A percentile compares a stretch with the other conserved stretches of the same genome.
Evolutionary conservation across 179 eudicot genomes (phyloP).

Genomic region (Vitellaria paradoxa): DNA sequence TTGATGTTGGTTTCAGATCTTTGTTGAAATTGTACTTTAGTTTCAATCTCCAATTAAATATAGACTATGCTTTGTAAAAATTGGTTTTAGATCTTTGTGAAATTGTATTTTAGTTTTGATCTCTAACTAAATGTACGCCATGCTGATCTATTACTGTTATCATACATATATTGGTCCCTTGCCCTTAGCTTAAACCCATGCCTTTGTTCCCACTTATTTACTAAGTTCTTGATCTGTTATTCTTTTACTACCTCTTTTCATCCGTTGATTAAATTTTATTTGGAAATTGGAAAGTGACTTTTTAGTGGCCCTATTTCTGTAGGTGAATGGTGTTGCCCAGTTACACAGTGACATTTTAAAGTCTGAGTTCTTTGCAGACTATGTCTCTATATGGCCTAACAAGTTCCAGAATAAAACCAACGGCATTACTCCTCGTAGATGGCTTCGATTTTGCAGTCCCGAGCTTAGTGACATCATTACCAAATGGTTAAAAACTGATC

Average conservation of each 20-base stretch:
- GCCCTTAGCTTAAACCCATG: neutral
- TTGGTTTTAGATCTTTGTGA: slow-evolving; percentile 6
- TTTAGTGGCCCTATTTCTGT: slow-evolving; percentile 23
- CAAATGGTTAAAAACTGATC: slow-evolving; percentile 88
- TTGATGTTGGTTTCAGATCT: neutral
- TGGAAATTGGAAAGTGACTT: slow-evolving; percentile 5
- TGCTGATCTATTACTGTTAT: neutral
- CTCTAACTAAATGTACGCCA: neutral
- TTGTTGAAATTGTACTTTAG: slow-evolving; percentile 4
- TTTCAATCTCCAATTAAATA: neutral
- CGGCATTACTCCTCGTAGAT: slow-evolving; percentile 97
- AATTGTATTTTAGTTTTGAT: slow-evolving; percentile 1
- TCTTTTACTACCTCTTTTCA: neutral
- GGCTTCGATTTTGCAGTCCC: slow-evolving; percentile 94
- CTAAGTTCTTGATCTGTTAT: neutral
- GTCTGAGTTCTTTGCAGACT: slow-evolving; percentile 88
- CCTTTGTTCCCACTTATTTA: neutral
- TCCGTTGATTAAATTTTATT: slow-evolving; percentile 2
- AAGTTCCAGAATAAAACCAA: slow-evolving; percentile 98
- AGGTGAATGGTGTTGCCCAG: slow-evolving; percentile 99
- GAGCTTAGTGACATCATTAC: slow-evolving; percentile 90
- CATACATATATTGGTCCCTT: slow-evolving; percentile 3
- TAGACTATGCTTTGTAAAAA: no score
- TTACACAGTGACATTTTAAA: slow-evolving; percentile 94
- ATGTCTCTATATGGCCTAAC: slow-evolving; percentile 93